phyloP scores from a whole-genome alignment of 2,329 filamentous ascomycete species.

The Arthrinium phaeospermum region DNA sequence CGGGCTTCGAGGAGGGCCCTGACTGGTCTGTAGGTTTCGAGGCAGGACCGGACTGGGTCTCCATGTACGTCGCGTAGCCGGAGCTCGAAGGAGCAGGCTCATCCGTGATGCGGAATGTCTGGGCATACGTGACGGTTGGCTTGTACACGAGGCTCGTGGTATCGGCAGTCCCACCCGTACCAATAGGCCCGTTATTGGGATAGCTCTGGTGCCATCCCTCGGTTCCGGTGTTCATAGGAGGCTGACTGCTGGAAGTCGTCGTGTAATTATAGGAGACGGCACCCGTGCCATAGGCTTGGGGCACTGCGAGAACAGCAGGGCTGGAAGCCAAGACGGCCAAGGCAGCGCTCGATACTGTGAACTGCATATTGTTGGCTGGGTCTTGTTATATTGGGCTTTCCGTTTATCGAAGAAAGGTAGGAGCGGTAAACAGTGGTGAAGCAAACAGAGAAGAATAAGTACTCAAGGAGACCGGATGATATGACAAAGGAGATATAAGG shows the following conservation, averaged over 20 bases:
- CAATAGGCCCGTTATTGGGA: background rate
- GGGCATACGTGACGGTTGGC: background rate
- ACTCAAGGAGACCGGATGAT: background rate
- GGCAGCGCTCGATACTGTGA: slow-evolving; percentile 39
- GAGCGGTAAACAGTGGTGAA: too few relatives aligned
- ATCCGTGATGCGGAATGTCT: background rate
- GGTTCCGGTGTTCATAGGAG: background rate
- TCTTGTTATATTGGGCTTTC: slow-evolving; percentile 13
- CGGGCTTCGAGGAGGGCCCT: slow-evolving; percentile 22
- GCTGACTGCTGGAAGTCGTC: slow-evolving; percentile 7
- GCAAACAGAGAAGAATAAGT: background rate
- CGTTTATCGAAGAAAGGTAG: background rate
- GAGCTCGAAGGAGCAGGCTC: slow-evolving; percentile 12
- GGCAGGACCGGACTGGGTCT: slow-evolving; percentile 22
- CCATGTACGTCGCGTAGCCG: background rate
- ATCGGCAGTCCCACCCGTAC: background rate
- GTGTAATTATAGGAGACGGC: slow-evolving; percentile 14
- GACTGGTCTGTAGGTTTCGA: slow-evolving; percentile 20
- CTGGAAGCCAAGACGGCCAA: slow-evolving; percentile 47
- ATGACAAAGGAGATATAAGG: slow-evolving; percentile 14
- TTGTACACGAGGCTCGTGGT: background rate
- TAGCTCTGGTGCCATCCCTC: background rate
- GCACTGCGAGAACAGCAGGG: slow-evolving; percentile 30
- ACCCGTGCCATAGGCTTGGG: slow-evolving; percentile 27
- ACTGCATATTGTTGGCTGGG: slow-evolving; percentile 40